Percentiles rank a stretch among this genome's conserved stretches.
These are phyloP conservation scores for Rosa lucieae DNA, from an alignment of 306 rosid species.

Conservation along the genomic window DNA sequence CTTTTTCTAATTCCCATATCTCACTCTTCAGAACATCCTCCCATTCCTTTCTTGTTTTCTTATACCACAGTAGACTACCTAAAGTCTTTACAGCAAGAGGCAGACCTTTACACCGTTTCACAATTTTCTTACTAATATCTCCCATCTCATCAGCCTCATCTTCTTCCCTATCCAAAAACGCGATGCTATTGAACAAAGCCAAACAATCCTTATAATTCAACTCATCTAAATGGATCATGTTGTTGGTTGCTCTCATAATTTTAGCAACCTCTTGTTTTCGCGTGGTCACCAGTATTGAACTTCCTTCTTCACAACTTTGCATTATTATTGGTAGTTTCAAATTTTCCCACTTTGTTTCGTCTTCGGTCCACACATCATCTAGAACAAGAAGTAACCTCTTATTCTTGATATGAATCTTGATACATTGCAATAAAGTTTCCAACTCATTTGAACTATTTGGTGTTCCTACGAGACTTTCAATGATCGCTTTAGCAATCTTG, in stretches of 20 bases:
- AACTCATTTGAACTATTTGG: not conserved
- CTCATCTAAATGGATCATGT: not conserved
- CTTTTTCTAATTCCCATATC: slow-evolving; percentile 9
- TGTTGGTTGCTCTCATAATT: not conserved
- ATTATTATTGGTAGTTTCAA: not conserved
- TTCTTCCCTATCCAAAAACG: slow-evolving; percentile 1
- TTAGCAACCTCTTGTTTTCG: slow-evolving; percentile 9
- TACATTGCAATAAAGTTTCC: not conserved
- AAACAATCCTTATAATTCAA: slow-evolving; percentile 10
- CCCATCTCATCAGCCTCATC: not conserved
- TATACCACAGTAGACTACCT: slow-evolving; percentile 6
- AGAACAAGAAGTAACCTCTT: slow-evolving; percentile 16
- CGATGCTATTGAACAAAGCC: not conserved
- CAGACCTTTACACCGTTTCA: slow-evolving; percentile 6
- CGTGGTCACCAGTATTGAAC: slow-evolving; percentile 17
- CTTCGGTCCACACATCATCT: slow-evolving; percentile 21
- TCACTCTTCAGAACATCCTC: slow-evolving; percentile 5
- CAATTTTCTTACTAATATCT: slow-evolving; percentile 7
- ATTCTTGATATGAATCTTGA: not conserved
- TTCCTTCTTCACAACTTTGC: slow-evolving; percentile 3
- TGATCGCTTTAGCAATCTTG: slow-evolving; percentile 12
- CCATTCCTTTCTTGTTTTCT: slow-evolving; percentile 6
- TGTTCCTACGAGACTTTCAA: not conserved
- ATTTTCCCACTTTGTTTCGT: not conserved
- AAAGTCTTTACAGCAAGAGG: slow-evolving; percentile 26